Percentiles rank a stretch among this genome's conserved stretches.
Evolutionary conservation across 495 filamentous ascomycete species (phyloP).

Genomic region (Neurospora sublineolata): DNA sequence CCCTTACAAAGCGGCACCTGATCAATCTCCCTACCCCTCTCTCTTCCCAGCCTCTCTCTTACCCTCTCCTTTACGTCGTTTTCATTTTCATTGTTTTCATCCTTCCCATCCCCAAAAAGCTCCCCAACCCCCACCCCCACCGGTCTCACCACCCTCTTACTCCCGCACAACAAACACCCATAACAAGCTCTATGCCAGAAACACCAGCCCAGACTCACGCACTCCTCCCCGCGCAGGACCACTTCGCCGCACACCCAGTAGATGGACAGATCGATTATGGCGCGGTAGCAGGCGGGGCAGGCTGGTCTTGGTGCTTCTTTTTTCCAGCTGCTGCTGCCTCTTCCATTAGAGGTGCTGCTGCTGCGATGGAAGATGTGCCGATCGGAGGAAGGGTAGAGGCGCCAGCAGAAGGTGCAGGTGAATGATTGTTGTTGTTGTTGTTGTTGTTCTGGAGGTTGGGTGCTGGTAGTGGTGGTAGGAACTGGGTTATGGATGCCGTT

Average conservation of each 20-base stretch:
- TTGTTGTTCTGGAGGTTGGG: not conserved
- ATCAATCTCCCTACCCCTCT: constrained; percentile 18
- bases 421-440: constrained; percentile 17
- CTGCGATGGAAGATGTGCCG: constrained; percentile 17
- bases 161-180: constrained; percentile 35
- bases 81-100: no score
- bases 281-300: constrained; percentile 28
- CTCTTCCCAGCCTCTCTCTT: not conserved
- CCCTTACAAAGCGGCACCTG: constrained; percentile 26
- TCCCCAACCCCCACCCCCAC: constrained; percentile 8
- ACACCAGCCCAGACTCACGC: constrained; percentile 37
- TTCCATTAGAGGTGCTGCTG: not conserved
- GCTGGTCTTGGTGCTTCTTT: constrained; percentile 21
- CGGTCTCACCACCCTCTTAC: constrained; percentile 6
- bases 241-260: constrained; percentile 41
- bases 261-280: constrained; percentile 30
- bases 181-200: constrained; percentile 39
- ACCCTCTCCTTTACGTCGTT: no score
- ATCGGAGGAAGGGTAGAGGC: constrained; percentile 8
- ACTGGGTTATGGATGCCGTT: not conserved
- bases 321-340: not conserved
- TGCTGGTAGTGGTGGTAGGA: not conserved
- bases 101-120: constrained; percentile 4
- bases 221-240: constrained; percentile 31
- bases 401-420: constrained; percentile 40